Evolutionary conservation across 176 grass and related monocot species (phyloP).

Genomic region (Alopecurus myosuroides): DNA sequence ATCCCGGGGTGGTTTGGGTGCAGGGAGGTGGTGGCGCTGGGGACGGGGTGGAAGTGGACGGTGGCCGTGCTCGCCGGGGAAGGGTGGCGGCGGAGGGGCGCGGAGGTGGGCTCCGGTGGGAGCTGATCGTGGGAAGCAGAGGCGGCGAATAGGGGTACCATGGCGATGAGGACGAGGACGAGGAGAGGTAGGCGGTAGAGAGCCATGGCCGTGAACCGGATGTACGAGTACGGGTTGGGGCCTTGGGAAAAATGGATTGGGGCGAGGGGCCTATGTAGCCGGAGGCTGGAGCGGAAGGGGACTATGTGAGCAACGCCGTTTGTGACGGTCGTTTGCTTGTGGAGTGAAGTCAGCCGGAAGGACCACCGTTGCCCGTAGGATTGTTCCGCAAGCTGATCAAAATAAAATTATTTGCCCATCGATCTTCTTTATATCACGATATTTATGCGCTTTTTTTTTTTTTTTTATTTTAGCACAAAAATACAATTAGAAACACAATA

Average conservation of each 20-base stretch:
- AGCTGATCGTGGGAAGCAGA: not conserved
- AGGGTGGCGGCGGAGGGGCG: constrained; percentile 11
- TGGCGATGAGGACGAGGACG: constrained; percentile 11
- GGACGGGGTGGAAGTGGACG: not conserved
- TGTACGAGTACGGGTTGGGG: no score
- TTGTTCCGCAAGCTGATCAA: not conserved
- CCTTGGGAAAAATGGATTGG: not conserved
- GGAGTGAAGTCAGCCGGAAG: not conserved
- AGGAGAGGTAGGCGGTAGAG: not conserved
- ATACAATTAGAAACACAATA: no score
- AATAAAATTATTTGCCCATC: no score
- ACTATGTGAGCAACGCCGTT: not conserved
- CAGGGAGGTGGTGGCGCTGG: constrained; percentile 14
- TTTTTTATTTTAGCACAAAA: no score
- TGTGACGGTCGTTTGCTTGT: not conserved
- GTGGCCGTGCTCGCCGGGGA: not conserved
- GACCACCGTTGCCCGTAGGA: not conserved
- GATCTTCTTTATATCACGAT: no score
- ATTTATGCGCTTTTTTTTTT: no score
- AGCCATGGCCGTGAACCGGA: constrained; percentile 13
- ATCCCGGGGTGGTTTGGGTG: constrained; percentile 15
- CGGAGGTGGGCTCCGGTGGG: not conserved
- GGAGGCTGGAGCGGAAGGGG: not conserved
- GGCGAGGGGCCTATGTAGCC: not conserved
- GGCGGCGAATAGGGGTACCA: not conserved